Base-by-base conservation (phyloP, 495 filamentous ascomycete genomes). In the Lasiosphaeria hispida region DNA sequence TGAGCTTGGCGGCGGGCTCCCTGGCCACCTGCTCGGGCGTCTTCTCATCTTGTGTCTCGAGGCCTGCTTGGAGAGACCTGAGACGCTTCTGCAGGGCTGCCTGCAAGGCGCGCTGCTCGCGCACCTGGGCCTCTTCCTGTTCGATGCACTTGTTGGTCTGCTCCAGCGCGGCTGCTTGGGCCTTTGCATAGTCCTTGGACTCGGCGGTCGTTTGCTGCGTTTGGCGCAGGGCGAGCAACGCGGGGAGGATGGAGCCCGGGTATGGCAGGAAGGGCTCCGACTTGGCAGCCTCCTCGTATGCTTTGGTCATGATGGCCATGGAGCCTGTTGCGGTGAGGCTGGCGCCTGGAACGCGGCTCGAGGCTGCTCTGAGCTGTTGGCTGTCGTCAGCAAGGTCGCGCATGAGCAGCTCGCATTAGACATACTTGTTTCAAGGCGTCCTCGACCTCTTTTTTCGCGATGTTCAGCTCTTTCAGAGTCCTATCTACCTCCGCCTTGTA, bases 181-280 rank as follows among this genome's bases (percentile, higher is more conserved):
- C 73, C n/a, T 68, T 61, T 23, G 89, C 77, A 11, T 84, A 85
- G 3, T 75, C 70, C 56, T 81, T 85, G 18, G 83, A 86, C 57
- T 88, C 86, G 39, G 77, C 67, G 45, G 90, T 82, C 18, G 84
- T 83, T 39, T 79, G 79, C 35, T 84, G 75, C 1, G 83, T 86
- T 55, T 81, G 84, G 35, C 86, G 81, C 30, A 89, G 69, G 2
- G 89, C 89, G 7, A 95, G 69, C 0, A 95, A 76, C 18, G 85
- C 82, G 6, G 89, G 88, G 8, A 95, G 69, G 19, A 84, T 77
- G 15, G 90, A 92, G 14, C 81, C 82, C 7, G 83, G 72, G 10
- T 75, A 72, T 19, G 90, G 89, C 17, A 92, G 74, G 52, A 81
- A 80, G 15, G 85, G 84, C 40, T 86, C 80, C 15, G 76, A 71